phyloP scores from a whole-genome alignment of 2,329 filamentous ascomycete species.

The Dryadomyces sulphureus region DNA sequence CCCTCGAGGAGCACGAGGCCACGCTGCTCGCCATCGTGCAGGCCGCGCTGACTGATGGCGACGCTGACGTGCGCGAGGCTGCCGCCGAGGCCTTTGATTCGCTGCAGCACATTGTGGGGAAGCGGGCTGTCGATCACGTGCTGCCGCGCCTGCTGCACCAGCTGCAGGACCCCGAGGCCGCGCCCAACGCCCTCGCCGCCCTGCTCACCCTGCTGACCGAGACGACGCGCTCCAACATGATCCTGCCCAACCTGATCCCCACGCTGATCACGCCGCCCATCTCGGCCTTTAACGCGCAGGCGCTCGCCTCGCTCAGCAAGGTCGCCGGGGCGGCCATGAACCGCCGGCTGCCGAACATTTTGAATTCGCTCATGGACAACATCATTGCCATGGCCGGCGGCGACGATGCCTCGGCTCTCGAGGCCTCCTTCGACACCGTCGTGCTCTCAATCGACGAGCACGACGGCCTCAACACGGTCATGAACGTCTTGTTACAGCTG shows the following conservation, averaged over 20 bases:
- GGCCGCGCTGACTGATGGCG: conserved; percentile 77
- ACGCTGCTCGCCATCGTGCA: conserved; percentile 88
- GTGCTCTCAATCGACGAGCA: conserved; percentile 88
- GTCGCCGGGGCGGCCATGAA: conserved; percentile 89
- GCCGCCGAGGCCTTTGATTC: conserved; percentile 96
- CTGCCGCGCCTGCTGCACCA: conserved; percentile 82
- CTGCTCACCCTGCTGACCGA: conserved; percentile 90
- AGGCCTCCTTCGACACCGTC: conserved; percentile 73
- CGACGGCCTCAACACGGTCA: conserved; percentile 87
- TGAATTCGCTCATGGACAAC: conserved; percentile 90
- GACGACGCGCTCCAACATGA: conserved; percentile 85
- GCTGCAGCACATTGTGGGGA: conserved; percentile 83
- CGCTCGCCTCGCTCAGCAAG: conserved; percentile 80
- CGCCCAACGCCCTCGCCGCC: conserved; percentile 72
- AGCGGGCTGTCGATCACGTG: conserved; percentile 88
- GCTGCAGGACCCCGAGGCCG: conserved; percentile 63
- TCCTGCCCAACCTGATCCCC: conserved; percentile 88
- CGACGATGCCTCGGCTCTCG: conserved; percentile 43
- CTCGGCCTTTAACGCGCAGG: conserved; percentile 85
- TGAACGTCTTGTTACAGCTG: conserved; percentile 80
- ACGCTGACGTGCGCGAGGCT: conserved; percentile 82
- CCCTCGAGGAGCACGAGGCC: conserved; percentile 88
- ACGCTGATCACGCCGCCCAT: conserved; percentile 85
- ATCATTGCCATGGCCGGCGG: conserved; percentile 63
- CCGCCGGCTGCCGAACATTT: conserved; percentile 70